These are phyloP conservation scores for Epichloe gansuensis DNA, from an alignment of 2,329 filamentous ascomycete genomes.

Conservation along the genomic window DNA sequence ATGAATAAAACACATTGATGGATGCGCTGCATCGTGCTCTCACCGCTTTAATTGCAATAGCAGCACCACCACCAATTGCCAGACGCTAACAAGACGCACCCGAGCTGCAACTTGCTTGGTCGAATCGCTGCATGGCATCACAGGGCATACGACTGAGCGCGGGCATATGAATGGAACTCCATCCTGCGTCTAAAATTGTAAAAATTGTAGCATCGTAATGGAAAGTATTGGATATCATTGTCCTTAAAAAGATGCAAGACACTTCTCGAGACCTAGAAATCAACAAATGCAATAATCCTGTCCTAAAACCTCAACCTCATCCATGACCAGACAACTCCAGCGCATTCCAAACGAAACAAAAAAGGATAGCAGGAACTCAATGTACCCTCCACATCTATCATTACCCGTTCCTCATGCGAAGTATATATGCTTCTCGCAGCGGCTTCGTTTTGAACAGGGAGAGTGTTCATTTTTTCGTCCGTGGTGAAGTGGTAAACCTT, in stretches of 20 bases:
- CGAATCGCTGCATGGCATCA: background rate
- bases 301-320: background rate
- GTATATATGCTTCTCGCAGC: background rate
- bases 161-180: background rate
- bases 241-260: background rate
- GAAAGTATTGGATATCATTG: background rate
- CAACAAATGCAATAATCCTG: background rate
- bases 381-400: background rate
- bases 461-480: background rate
- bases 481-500: background rate
- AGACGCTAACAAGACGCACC: no score
- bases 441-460: background rate
- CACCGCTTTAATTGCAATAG: no score
- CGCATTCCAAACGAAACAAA: background rate
- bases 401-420: background rate
- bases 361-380: background rate
- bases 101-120: no score
- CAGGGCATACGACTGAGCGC: background rate
- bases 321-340: slow-evolving; percentile 5
- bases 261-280: background rate
- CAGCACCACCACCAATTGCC: no score
- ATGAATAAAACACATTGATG: no score
- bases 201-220: background rate
- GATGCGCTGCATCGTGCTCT: no score
- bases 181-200: background rate